Base-by-base conservation (phyloP, 306 rosid species). In the Oxytropis ochrocephala region DNA sequence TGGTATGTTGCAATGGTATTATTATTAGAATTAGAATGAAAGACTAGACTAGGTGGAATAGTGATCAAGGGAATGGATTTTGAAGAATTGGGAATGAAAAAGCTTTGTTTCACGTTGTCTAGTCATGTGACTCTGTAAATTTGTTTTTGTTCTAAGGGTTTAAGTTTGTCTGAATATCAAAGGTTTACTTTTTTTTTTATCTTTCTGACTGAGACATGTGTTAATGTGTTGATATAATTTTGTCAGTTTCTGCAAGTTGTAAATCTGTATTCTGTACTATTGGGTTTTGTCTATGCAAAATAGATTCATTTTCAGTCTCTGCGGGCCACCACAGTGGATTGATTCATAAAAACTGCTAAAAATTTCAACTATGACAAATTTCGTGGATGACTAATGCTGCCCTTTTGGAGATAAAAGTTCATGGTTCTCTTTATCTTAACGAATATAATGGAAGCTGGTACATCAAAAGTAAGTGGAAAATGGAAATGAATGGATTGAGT, bases 61-160 rank as follows among this genome's bases (percentile, higher is more conserved):
- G 91, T 85, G 70, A 70, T 71, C 35, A 64, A 57, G 73, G 83
- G 43, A 65, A 76, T 73, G 78, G 73, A 44, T 66, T 66, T 73
- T 79, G 78, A 68, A 76, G 70, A 5, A 17, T 39, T 80, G 83
- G 85, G 80, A 75, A 58, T 38, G 74, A 54, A 27, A 66, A 80
- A 59, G 67, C 72, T 55, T 70, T 69, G 79, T 65, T 72, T 74
- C 75, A 60, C 74, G 24, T 61, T 50, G 72, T 70, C 72, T 72
- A 11, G 78, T 79, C 83, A 58, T 76, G 85, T 84, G 75, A 72
- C 80, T 80, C 64, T 80, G 96, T 90, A 87, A 81, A 87, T 84
- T 72, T 84, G 83, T 70, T 76, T 81, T 61, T 69, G 78, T 76
- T 69, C 68, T 75, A 70, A 82, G 79, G 78, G 58, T 76, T 74